Conservation (phyloP, 1,284 basidiomycete genomes). For the Trichosporon sp. region DNA sequence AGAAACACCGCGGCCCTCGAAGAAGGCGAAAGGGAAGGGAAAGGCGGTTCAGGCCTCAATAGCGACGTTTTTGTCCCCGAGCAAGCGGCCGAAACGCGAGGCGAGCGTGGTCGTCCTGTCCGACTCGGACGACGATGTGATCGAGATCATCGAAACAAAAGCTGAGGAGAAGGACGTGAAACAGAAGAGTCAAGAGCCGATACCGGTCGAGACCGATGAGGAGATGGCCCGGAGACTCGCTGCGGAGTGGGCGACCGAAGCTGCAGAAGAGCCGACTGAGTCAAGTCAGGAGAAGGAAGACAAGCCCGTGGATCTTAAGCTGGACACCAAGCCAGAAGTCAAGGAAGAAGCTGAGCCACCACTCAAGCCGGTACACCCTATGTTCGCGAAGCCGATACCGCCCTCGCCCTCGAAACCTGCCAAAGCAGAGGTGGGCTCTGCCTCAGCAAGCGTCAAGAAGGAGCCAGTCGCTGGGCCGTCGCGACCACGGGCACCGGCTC, state of each 20-base stretch:
- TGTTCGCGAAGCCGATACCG: slow-evolving; percentile 19
- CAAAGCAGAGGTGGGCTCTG: neutral
- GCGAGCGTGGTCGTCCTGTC: neutral
- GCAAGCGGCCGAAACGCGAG: neutral
- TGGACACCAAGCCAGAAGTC: slow-evolving; percentile 5
- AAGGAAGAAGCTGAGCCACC: neutral
- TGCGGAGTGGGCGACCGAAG: slow-evolving; percentile 23
- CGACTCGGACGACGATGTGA: slow-evolving; percentile 32
- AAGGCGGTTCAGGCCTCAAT: neutral
- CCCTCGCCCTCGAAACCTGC: neutral
- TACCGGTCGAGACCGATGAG: slow-evolving; percentile 23
- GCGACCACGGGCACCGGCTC: slow-evolving; percentile 22
- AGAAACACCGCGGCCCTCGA: neutral
- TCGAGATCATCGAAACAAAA: neutral
- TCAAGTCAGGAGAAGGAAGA: slow-evolving; percentile 1
- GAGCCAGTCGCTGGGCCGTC: slow-evolving; percentile 17
- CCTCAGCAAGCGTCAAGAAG: slow-evolving; percentile 3
- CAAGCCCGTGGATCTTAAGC: neutral
- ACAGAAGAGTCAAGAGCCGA: neutral
- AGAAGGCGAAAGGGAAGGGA: neutral
- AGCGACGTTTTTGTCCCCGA: neutral
- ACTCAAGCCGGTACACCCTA: slow-evolving; percentile 16
- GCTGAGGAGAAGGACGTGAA: neutral
- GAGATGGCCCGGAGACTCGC: slow-evolving; percentile 31
- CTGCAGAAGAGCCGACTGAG: slow-evolving; percentile 6